These are phyloP conservation scores for Anthostomella pinea DNA, from an alignment of 2,329 filamentous ascomycete genomes.

Conservation along the genomic window DNA sequence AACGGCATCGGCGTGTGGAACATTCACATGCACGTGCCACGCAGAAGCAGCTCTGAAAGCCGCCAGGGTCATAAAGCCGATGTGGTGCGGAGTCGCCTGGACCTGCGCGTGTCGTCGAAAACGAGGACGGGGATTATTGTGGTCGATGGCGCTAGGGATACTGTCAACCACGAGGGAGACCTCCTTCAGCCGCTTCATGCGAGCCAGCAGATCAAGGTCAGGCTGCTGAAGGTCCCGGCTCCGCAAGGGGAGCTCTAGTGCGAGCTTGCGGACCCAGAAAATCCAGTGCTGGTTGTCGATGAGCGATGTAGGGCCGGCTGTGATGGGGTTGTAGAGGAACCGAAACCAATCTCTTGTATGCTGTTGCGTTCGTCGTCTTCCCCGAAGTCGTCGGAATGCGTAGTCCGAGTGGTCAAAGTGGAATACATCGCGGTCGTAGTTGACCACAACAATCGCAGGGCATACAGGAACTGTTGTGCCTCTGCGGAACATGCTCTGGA, in stretches of 20 bases:
- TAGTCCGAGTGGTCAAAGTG: neutral
- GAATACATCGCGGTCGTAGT: neutral
- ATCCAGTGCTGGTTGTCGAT: neutral
- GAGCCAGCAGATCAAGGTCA: neutral
- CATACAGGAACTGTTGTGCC: neutral
- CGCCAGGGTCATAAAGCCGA: no score
- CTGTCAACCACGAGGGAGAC: neutral
- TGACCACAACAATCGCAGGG: neutral
- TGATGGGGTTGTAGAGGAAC: neutral
- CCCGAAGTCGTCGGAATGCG: no score
- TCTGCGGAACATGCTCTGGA: neutral
- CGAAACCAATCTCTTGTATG: neutral
- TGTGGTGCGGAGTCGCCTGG: neutral
- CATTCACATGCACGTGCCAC: no score
- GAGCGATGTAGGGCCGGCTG: neutral
- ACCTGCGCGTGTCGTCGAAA: neutral
- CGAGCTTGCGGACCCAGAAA: neutral
- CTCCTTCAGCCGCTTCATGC: neutral
- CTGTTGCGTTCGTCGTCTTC: neutral
- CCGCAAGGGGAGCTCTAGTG: neutral
- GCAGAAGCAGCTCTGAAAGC: no score
- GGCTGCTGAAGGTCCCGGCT: neutral
- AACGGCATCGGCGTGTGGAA: no score
- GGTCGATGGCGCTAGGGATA: neutral
- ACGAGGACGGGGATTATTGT: neutral